These are phyloP conservation scores for Aspergillus taichungensis DNA, from an alignment of 495 filamentous ascomycete genomes.

Conservation along the genomic window DNA sequence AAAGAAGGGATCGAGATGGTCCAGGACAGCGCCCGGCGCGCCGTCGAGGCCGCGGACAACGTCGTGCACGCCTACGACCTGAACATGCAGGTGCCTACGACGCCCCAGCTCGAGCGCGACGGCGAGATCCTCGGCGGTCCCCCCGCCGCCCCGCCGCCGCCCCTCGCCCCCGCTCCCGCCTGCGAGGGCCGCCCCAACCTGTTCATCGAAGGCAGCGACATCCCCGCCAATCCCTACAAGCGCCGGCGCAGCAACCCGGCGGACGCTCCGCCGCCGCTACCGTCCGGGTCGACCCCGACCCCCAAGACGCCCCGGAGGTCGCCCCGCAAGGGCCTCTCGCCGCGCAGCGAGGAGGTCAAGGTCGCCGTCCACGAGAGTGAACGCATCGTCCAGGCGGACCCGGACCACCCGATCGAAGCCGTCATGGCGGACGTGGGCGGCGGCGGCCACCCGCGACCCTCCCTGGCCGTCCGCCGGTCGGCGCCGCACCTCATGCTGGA, in stretches of 20 bases:
- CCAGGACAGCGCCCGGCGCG: slow-evolving; percentile 71
- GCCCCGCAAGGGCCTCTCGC: slow-evolving; percentile 34
- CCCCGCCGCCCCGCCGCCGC: neutral
- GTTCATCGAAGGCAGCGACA: slow-evolving; percentile 37
- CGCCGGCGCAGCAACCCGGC: slow-evolving; percentile 38
- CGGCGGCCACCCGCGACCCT: slow-evolving; percentile 28
- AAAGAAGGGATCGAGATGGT: slow-evolving; percentile 70
- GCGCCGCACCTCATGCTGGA: slow-evolving; percentile 35
- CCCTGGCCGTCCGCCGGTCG: slow-evolving; percentile 32
- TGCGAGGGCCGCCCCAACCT: slow-evolving; percentile 30
- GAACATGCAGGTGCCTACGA: slow-evolving; percentile 72
- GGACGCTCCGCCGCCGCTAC: slow-evolving; percentile 9
- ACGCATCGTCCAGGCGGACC: slow-evolving; percentile 33
- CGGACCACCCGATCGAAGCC: slow-evolving; percentile 32
- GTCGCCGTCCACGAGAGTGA: slow-evolving; percentile 44
- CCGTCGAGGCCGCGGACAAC: slow-evolving; percentile 76
- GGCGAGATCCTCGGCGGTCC: slow-evolving; percentile 22
- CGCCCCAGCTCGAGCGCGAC: slow-evolving; percentile 34
- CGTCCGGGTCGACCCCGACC: slow-evolving; percentile 21
- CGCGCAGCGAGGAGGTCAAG: slow-evolving; percentile 41
- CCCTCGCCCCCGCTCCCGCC: slow-evolving; percentile 9
- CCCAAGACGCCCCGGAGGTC: slow-evolving; percentile 29
- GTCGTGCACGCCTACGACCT: slow-evolving; percentile 83
- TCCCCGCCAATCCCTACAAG: slow-evolving; percentile 41
- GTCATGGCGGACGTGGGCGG: slow-evolving; percentile 33